Conservation (phyloP, 2,329 filamentous ascomycete species). For the Corynespora cassiicola region DNA sequence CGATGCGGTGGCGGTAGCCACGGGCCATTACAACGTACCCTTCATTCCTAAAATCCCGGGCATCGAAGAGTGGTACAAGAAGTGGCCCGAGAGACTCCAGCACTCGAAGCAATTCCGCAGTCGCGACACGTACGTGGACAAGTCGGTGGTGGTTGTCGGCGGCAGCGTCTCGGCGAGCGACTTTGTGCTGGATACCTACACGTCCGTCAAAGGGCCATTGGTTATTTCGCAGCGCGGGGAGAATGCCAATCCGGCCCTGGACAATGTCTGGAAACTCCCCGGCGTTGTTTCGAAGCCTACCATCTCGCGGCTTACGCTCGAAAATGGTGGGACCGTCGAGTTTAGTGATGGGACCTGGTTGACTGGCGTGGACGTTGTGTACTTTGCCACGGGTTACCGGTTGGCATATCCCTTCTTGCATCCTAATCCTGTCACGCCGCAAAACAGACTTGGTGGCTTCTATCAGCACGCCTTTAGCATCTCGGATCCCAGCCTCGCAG, state of each 20-base stretch:
- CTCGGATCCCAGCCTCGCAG: conserved; percentile 12
- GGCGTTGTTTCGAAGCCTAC: conserved; percentile 10
- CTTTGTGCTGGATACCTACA: conserved; percentile 12
- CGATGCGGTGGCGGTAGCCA: conserved; percentile 78
- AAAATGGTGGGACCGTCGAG: conserved; percentile 8
- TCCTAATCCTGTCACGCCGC: conserved; percentile 10
- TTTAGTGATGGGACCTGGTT: conserved; percentile 15
- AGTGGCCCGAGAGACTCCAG: conserved; percentile 66
- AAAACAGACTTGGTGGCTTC: conserved; percentile 12
- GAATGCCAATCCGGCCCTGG: conserved; percentile 9
- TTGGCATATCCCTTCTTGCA: conserved; percentile 16
- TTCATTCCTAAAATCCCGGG: conserved; percentile 69
- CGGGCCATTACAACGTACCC: conserved; percentile 75
- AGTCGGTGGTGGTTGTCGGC: conserved; percentile 19
- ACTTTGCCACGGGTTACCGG: conserved; percentile 19
- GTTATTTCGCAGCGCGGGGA: conserved; percentile 11
- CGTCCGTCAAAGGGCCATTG: conserved; percentile 10
- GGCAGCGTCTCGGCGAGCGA: conserved; percentile 19
- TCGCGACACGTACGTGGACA: conserved; percentile 13
- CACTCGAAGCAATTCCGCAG: conserved; percentile 52
- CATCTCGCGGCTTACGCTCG: conserved; percentile 7
- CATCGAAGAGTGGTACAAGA: conserved; percentile 64
- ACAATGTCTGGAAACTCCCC: conserved; percentile 14
- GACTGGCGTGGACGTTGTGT: conserved; percentile 12
- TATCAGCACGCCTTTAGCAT: conserved; percentile 22